These are phyloP conservation scores for Geosmithia morbida DNA, from an alignment of 2,329 filamentous ascomycete species.

Conservation along the genomic window DNA sequence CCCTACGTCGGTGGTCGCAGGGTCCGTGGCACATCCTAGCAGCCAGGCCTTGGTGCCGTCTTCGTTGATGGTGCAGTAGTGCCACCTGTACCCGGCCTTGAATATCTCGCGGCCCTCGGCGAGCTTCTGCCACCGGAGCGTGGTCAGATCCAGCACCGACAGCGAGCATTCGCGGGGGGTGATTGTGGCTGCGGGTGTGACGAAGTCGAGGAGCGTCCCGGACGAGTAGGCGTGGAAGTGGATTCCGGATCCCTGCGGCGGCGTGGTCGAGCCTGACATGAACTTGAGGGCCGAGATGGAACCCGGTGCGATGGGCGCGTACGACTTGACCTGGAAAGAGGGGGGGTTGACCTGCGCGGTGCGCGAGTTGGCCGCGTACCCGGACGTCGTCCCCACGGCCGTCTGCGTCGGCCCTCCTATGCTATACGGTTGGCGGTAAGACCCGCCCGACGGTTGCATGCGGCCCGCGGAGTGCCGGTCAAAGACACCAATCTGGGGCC, in stretches of 20 bases:
- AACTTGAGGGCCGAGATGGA: slow-evolving; percentile 86
- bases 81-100: slow-evolving; percentile 84
- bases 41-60: slow-evolving; percentile 95
- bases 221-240: slow-evolving; percentile 96
- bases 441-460: slow-evolving; percentile 20
- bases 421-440: slow-evolving; percentile 32
- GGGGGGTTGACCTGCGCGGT: slow-evolving; percentile 53
- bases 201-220: slow-evolving; percentile 82
- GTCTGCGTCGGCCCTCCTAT: slow-evolving; percentile 23
- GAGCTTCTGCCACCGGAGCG: slow-evolving; percentile 84
- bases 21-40: slow-evolving; percentile 76
- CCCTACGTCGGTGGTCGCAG: slow-evolving; percentile 47
- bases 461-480: slow-evolving; percentile 24
- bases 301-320: slow-evolving; percentile 75
- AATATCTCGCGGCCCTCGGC: slow-evolving; percentile 93
- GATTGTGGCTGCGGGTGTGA: slow-evolving; percentile 81
- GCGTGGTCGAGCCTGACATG: slow-evolving; percentile 64
- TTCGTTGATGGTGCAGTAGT: slow-evolving; percentile 93
- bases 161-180: slow-evolving; percentile 78
- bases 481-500: slow-evolving; percentile 39
- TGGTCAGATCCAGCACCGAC: slow-evolving; percentile 75
- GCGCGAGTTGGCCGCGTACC: slow-evolving; percentile 54
- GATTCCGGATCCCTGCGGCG: slow-evolving; percentile 76
- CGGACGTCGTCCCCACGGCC: slow-evolving; percentile 41
- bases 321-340: slow-evolving; percentile 52